Base-by-base conservation (phyloP, 768 basidiomycete species). In the Agrocybe pediades region DNA sequence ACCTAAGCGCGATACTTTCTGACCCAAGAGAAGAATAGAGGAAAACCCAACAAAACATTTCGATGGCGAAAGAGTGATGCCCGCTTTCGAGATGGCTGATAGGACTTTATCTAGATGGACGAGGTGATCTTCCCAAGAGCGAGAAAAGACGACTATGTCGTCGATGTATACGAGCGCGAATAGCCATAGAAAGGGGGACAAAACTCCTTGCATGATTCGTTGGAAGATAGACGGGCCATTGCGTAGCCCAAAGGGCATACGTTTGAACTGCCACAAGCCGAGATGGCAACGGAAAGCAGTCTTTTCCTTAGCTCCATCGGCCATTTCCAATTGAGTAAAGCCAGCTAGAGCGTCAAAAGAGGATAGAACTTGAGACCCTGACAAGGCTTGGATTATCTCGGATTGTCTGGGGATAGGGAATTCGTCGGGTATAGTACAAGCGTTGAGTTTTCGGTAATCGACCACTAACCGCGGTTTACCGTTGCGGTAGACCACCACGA, bases 161-260 rank as follows among this genome's bases (percentile, higher is more conserved):
- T 78, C 72, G 8, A 78, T 74, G 43, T 77, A 79, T 0, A 77
- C 75, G 11, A 74, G 44, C 0, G 71, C 53, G 43, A 76, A 75
- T 0, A 74, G 51, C 74, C 74, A 75, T 6, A 77, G 56, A 46
- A 58, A 75, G 0, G 69, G 71, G 0, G 71, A 59, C 0, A 76
- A 57, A 0, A 75, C 56, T 6, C 49, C 48, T 30, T 76, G 72
- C 75, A 79, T 78, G 1, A 75, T 57, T n/a, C 72, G 46, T 48
- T 78, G 77, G 50, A 77, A 77, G 0, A 75, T 62, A 2, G 68
- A 60, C 0, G 76, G 77, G 1, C 73, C 70, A 52, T 73, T 73
- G 0, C 65, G 46, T 1, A 65, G 62, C 1, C 72, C 70, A 46
- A 79, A 78, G 0, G 75, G 75, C 73, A 78, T 75, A 27, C 71